These are phyloP conservation scores for Amanita fuliginea DNA, from an alignment of 768 basidiomycete genomes.

Conservation along the genomic window DNA sequence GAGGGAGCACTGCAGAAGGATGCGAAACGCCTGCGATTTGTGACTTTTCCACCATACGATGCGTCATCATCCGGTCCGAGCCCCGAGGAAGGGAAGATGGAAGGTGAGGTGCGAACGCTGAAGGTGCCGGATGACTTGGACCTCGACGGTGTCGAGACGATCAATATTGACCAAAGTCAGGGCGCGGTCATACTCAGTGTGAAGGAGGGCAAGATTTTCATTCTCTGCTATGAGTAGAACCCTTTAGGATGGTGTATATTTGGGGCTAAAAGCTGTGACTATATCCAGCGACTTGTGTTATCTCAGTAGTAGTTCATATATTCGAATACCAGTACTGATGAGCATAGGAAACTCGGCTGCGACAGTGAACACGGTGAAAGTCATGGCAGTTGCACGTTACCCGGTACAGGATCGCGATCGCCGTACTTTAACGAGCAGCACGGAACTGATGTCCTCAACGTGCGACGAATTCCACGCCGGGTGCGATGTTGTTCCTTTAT, in stretches of 20 bases:
- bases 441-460: too few species aligned
- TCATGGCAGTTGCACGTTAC: too few species aligned
- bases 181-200: slow-evolving; percentile 63
- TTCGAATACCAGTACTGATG: background rate
- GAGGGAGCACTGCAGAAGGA: background rate
- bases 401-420: too few species aligned
- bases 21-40: slow-evolving; percentile 1
- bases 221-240: slow-evolving; percentile 50
- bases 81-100: slow-evolving; percentile 9
- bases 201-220: slow-evolving; percentile 60
- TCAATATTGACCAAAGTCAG: slow-evolving; percentile 70
- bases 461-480: too few species aligned
- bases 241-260: background rate
- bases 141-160: slow-evolving; percentile 56
- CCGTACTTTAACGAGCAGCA: too few species aligned
- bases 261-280: background rate
- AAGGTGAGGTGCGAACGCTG: slow-evolving; percentile 45
- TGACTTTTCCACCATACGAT: slow-evolving; percentile 3
- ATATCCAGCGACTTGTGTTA: background rate
- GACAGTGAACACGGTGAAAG: too few species aligned
- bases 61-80: background rate
- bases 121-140: slow-evolving; percentile 57
- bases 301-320: background rate
- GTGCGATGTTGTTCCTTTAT: too few species aligned
- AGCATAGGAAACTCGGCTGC: too few species aligned